These are phyloP conservation scores for Nannochloropsis salina DNA, from an alignment of 108 stramenopile species.

Conservation along the genomic window DNA sequence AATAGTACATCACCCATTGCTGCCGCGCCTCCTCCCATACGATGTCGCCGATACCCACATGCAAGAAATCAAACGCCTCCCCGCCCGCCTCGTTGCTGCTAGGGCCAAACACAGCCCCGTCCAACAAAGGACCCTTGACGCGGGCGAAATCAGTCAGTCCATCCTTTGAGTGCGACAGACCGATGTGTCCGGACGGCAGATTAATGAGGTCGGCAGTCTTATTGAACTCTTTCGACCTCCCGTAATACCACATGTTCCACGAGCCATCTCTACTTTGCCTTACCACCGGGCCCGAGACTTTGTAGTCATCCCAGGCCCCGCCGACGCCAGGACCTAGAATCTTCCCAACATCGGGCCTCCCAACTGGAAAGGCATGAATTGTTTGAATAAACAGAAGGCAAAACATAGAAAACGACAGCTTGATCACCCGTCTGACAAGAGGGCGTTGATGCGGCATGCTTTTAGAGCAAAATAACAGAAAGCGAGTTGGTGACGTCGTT, in stretches of 20 bases:
- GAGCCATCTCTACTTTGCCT: not conserved
- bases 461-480: too few relatives aligned
- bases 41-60: constrained; percentile 7
- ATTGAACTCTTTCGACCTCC: not conserved
- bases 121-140: not conserved
- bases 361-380: not conserved
- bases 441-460: too few relatives aligned
- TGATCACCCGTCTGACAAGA: too few relatives aligned
- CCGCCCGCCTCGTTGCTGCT: not conserved
- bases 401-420: too few relatives aligned
- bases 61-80: not conserved
- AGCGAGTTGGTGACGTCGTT: too few relatives aligned
- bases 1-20: constrained; percentile 3
- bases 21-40: not conserved
- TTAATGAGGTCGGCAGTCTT: constrained; percentile 12
- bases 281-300: not conserved
- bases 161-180: not conserved
- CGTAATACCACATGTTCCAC: constrained; percentile 18
- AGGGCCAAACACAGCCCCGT: not conserved
- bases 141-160: not conserved
- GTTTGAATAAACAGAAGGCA: too few relatives aligned
- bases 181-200: not conserved
- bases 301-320: constrained; percentile 6
- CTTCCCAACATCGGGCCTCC: not conserved
- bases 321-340: not conserved